Evolutionary conservation across 2,329 filamentous ascomycete genomes (phyloP), one percentile per base, ranked within the genome.

Genomic region (Karstenula rhodostoma): DNA sequence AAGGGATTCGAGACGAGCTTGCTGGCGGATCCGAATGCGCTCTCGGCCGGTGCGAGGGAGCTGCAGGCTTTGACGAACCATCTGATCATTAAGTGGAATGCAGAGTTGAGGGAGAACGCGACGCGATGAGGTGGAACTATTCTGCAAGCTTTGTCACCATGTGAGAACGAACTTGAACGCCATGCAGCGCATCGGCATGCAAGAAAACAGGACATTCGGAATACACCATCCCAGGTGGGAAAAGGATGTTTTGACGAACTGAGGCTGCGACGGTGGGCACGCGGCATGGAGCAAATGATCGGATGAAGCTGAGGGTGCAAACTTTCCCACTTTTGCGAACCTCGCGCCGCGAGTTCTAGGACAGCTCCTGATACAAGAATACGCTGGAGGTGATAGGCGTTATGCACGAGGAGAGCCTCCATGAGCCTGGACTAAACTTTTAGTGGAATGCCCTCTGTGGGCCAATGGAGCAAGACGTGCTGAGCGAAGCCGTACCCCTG

Each of bases 51-150:
- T 25, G 73, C 75, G 1, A 57, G 64, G 42, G 74, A 78, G 57
- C 68, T 77, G 70, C 62, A 67, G 9, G 60, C 66, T 9, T 60
- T 77, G 8, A 77, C 75, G 1, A 64, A 62, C 23, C 63, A 52
- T n/a, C 75, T 73, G 35, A 70, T 75, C 10, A 47, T 61, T 23
- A 72, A 62, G 12, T 77, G 75, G 75, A 69, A 76, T 42, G 66
- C 58, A 1, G 64, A 73, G 23, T 23, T 75, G 54, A 69, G 55
- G 40, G 63, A 66, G 13, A 58, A 63, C 40, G 51, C 64, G 2
- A 62, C 52, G 57, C 44, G 40, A 19, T 32, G 60, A 33, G 25
- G 15, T n/a, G 35, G 47, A 52, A 17, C 19, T 27, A 7, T 40
- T n/a, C 29, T 35, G 37, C 37, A n/a, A 5, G 15, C 37, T 6